A percentile compares a stretch with the other conserved stretches of the same genome.
These are phyloP conservation scores for Porodaedalea pini DNA, from an alignment of 1,284 basidiomycete genomes.

Conservation along the genomic window DNA sequence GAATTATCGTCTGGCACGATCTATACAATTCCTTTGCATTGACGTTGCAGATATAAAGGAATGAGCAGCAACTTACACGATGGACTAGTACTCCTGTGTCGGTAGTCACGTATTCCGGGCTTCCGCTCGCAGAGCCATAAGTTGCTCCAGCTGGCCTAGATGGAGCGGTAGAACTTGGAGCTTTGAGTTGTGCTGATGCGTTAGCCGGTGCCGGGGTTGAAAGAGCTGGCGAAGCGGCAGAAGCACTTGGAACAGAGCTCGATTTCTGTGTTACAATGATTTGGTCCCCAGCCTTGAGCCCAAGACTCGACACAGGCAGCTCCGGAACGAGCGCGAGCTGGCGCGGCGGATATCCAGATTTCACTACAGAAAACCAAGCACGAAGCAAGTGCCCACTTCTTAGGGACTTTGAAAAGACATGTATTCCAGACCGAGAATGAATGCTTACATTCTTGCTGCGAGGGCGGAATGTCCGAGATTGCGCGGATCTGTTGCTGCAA, in stretches of 20 bases:
- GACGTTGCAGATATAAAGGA: neutral
- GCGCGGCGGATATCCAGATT: conserved; percentile 80
- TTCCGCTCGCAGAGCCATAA: conserved; percentile 22
- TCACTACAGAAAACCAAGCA: conserved; percentile 50
- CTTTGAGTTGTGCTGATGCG: conserved; percentile 25
- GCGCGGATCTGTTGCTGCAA: conserved; percentile 69
- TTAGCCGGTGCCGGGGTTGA: conserved; percentile 25
- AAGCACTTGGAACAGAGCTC: too few relatives aligned
- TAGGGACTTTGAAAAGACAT: neutral
- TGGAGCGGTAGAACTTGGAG: neutral
- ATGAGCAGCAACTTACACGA: conserved; percentile 42
- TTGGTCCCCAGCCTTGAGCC: conserved; percentile 75
- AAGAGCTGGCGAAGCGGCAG: conserved; percentile 18
- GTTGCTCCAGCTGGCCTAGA: neutral
- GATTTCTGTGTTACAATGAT: conserved; percentile 70
- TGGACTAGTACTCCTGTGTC: conserved; percentile 68
- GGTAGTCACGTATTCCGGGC: conserved; percentile 56
- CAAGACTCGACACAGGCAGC: conserved; percentile 70
- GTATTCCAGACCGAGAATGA: neutral
- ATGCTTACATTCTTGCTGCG: conserved; percentile 70
- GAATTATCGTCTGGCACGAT: conserved; percentile 92
- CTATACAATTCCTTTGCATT: conserved; percentile 34
- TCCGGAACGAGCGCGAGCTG: conserved; percentile 67
- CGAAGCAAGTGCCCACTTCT: neutral
- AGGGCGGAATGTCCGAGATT: conserved; percentile 67